Percentiles rank a stretch among this genome's conserved stretches.
phyloP scores from a whole-genome alignment of 1,284 basidiomycete genomes.

The Mycena sp. region DNA sequence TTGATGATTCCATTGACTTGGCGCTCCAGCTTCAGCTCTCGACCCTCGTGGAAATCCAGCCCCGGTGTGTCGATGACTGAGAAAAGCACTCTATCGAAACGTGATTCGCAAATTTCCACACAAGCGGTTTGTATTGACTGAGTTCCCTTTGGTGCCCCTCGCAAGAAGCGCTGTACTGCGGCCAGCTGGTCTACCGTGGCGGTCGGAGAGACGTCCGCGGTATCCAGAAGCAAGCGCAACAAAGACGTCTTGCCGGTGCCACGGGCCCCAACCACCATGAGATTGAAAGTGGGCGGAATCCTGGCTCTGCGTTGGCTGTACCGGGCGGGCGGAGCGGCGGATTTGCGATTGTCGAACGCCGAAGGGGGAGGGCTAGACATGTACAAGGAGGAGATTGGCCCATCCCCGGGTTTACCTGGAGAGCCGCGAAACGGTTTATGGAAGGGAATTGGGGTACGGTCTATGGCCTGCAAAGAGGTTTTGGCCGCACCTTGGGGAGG shows the following conservation, averaged over 20 bases:
- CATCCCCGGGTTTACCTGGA: slow-evolving; percentile 53
- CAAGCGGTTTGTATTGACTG: slow-evolving; percentile 69
- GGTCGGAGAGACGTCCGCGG: slow-evolving; percentile 77
- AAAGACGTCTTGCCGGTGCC: slow-evolving; percentile 84
- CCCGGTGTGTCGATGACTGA: slow-evolving; percentile 86
- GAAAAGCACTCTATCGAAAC: slow-evolving; percentile 76
- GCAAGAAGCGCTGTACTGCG: slow-evolving; percentile 68
- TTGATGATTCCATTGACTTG: slow-evolving; percentile 76
- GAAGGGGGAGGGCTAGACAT: slow-evolving; percentile 64
- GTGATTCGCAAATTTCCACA: slow-evolving; percentile 82
- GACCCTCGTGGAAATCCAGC: slow-evolving; percentile 74
- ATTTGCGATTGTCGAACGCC: slow-evolving; percentile 62
- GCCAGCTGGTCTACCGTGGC: slow-evolving; percentile 75
- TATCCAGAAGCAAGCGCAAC: slow-evolving; percentile 74
- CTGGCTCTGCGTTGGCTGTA: slow-evolving; percentile 68
- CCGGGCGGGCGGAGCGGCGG: slow-evolving; percentile 48
- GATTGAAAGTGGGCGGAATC: slow-evolving; percentile 80
- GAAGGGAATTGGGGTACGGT: slow-evolving; percentile 69
- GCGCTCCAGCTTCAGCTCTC: slow-evolving; percentile 78
- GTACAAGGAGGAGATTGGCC: slow-evolving; percentile 72
- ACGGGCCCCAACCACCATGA: slow-evolving; percentile 85
- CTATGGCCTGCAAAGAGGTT: slow-evolving; percentile 63
- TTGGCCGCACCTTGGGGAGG: slow-evolving; percentile 68
- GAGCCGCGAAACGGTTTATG: slow-evolving; percentile 78
- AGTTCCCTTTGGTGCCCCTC: slow-evolving; percentile 65